These are phyloP conservation scores for Taphrina flavorubra DNA, from an alignment of 1,139 yeast species.

Conservation along the genomic window DNA sequence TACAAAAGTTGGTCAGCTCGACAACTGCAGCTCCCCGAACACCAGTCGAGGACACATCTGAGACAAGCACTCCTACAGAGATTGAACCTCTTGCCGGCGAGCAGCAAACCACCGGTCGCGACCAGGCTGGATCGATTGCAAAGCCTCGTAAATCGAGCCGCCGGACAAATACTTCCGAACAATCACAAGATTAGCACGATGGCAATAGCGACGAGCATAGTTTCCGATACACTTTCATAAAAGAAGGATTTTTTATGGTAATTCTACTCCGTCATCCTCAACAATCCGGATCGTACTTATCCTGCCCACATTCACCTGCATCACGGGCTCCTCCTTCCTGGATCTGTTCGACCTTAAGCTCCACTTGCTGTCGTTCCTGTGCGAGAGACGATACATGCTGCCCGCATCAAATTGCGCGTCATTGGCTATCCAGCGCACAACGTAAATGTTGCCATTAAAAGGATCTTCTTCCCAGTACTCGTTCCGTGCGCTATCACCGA, in stretches of 20 bases:
- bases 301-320: conserved; percentile 2
- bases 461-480: conserved; percentile 24
- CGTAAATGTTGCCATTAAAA: conserved; percentile 2
- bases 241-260: background rate
- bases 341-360: background rate
- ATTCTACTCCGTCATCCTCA: background rate
- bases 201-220: background rate
- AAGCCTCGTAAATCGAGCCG: conserved; percentile 3
- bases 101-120: background rate
- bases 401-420: background rate
- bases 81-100: background rate
- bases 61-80: background rate
- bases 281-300: conserved; percentile 15
- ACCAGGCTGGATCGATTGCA: background rate
- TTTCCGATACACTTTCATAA: too few species aligned
- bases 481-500: background rate
- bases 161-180: background rate
- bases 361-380: background rate
- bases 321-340: background rate
- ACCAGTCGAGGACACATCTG: conserved; percentile 4
- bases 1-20: conserved; percentile 22
- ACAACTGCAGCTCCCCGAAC: background rate
- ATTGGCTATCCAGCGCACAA: conserved; percentile 7
- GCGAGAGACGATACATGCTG: background rate
- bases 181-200: background rate